A percentile compares a stretch with the other conserved stretches of the same genome.
Evolutionary conservation across 805 yeast species (phyloP).

Genomic region (Candida parachauliodes): DNA sequence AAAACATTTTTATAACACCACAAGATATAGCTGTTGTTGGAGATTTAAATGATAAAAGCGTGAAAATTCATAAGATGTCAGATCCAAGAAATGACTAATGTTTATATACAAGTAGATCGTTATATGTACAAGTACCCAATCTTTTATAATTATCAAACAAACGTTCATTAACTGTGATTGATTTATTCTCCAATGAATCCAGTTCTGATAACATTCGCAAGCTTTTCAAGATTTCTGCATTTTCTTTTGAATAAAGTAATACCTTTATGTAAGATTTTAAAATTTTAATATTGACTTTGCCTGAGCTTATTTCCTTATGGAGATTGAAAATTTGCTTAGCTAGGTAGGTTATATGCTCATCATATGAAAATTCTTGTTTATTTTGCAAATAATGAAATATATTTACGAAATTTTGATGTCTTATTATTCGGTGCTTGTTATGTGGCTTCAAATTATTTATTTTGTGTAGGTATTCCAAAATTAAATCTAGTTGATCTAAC

Average conservation of each 20-base stretch:
- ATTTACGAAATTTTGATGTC: slow-evolving; percentile 5
- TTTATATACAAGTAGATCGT: slow-evolving; percentile 6
- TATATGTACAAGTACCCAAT: background rate
- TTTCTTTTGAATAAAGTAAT: background rate
- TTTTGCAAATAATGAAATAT: background rate
- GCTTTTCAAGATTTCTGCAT: background rate
- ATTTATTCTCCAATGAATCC: background rate
- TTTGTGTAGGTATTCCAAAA: background rate
- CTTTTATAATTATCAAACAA: slow-evolving; percentile 1
- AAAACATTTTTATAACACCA: slow-evolving; percentile 91
- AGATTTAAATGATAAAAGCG: slow-evolving; percentile 50
- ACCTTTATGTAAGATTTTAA: slow-evolving; percentile 1
- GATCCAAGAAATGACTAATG: slow-evolving; percentile 27
- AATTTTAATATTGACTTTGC: background rate
- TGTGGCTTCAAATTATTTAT: background rate
- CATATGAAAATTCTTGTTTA: background rate
- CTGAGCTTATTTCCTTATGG: background rate
- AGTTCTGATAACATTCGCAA: background rate
- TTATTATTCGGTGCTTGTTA: background rate
- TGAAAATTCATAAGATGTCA: slow-evolving; percentile 59
- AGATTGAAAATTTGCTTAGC: background rate
- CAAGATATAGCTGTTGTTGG: slow-evolving; percentile 77
- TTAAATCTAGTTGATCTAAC: background rate
- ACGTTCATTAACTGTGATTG: background rate
- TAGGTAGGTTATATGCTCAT: background rate